Base-by-base conservation (phyloP, 306 rosid species). In the Alnus glutinosa region DNA sequence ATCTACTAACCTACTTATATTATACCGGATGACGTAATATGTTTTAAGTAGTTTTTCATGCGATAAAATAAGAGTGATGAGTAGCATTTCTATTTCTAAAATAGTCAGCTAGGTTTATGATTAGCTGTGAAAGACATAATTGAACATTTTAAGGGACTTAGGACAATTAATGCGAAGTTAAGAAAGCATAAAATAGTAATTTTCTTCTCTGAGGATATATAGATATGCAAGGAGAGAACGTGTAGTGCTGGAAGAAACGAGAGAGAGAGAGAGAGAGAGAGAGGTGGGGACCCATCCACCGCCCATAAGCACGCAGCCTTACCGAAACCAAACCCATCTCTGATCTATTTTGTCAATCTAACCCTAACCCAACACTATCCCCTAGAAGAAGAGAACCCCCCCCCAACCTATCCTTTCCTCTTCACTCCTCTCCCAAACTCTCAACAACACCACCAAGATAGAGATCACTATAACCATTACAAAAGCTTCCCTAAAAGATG, bases 241-340 rank as follows among this genome's bases (percentile, higher is more conserved):
- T 68, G 72, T 30, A 67, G 72, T 42, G 34, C 50, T 67, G 72
- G 7, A 16, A 67, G 72, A 67, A 42, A 67, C 50, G 39, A 67
- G 39, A 1, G 4, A 12, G 46, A 7, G 19, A 39, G 9, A 49
- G 71, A 47, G 51, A 49, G 75, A 80, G 64, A 67, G 74, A 70
- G 68, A 30, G 73, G 82, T 74, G 80, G 90, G 95, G 97, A 75
- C 94, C 96, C 89, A 85, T 84, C 87, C 96, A 89, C 92, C 91
- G 91, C 94, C 91, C 96, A 87, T 62, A 77, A 77, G 88, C 91
- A 84, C 82, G 84, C 93, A 90, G 88, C 83, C 83, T 83, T 76
- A 86, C 81, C 82, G 61, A 89, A 88, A 76, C 86, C 83, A 88
- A 90, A 89, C 84, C 84, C 90, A 82, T 82, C 66, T 77, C 82